Percentiles rank a stretch among this genome's conserved stretches.
Evolutionary conservation across 2,329 filamentous ascomycete species (phyloP).

Genomic region (Orbilia blumenaviensis): DNA sequence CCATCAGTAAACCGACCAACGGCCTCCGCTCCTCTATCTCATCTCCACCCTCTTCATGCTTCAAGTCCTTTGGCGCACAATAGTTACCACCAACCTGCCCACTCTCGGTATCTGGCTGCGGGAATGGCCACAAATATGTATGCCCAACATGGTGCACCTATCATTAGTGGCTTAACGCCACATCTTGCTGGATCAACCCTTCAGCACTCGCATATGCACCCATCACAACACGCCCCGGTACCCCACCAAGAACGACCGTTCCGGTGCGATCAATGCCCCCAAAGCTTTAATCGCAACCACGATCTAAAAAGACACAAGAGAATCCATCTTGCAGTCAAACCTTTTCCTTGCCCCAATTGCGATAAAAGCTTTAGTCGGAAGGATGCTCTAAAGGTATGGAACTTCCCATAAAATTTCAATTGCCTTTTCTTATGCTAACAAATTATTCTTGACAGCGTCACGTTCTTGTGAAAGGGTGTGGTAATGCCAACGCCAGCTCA

Average conservation of each 20-base stretch:
- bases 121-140: slow-evolving; percentile 44
- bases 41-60: slow-evolving; percentile 43
- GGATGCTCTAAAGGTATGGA: slow-evolving; percentile 92
- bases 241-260: slow-evolving; percentile 83
- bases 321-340: slow-evolving; percentile 94
- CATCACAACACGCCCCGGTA: slow-evolving; percentile 60
- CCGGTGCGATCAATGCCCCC: slow-evolving; percentile 89
- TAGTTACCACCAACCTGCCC: slow-evolving; percentile 32
- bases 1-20: slow-evolving; percentile 29
- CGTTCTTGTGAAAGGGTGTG: slow-evolving; percentile 73
- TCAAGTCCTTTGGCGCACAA: slow-evolving; percentile 25
- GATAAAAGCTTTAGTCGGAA: slow-evolving; percentile 98
- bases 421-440: neutral
- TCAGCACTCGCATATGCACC: slow-evolving; percentile 44
- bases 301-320: slow-evolving; percentile 95
- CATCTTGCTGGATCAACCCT: slow-evolving; percentile 32
- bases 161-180: slow-evolving; percentile 50
- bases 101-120: slow-evolving; percentile 33
- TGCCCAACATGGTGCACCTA: slow-evolving; percentile 46
- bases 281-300: slow-evolving; percentile 95
- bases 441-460: slow-evolving; percentile 65
- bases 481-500: slow-evolving; percentile 58
- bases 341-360: slow-evolving; percentile 88
- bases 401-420: neutral
- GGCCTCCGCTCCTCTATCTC: slow-evolving; percentile 16